These are phyloP conservation scores for Sugiyamaella smithiae DNA, from an alignment of 805 yeast genomes.

Conservation along the genomic window DNA sequence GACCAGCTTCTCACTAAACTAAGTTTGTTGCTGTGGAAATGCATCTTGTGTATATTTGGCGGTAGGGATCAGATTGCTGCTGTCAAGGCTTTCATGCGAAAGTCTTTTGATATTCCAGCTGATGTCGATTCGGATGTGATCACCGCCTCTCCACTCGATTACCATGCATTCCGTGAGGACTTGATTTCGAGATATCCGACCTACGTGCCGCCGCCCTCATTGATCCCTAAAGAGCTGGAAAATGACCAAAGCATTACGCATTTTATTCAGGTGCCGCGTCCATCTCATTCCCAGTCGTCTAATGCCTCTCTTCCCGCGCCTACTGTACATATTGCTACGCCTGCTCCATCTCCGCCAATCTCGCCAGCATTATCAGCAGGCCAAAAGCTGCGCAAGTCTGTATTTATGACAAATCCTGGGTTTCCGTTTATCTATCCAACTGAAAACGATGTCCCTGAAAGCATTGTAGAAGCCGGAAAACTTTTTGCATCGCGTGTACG, in stretches of 20 bases:
- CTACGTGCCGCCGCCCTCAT: constrained; percentile 50
- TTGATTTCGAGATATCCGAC: constrained; percentile 73
- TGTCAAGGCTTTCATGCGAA: constrained; percentile 47
- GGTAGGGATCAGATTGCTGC: constrained; percentile 39
- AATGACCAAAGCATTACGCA: constrained; percentile 56
- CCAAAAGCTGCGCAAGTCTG: constrained; percentile 32
- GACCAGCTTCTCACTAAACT: constrained; percentile 27
- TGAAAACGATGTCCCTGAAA: constrained; percentile 55
- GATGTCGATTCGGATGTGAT: constrained; percentile 30
- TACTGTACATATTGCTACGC: constrained; percentile 74
- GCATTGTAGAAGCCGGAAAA: constrained; percentile 75
- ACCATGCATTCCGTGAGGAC: constrained; percentile 74
- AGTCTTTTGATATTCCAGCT: constrained; percentile 39
- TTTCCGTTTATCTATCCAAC: constrained; percentile 67
- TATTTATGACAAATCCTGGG: constrained; percentile 62
- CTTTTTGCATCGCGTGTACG: constrained; percentile 60
- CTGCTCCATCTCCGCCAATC: constrained; percentile 78
- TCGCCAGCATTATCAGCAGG: constrained; percentile 43
- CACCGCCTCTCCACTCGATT: constrained; percentile 79
- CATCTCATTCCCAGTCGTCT: constrained; percentile 43
- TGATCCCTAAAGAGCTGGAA: constrained; percentile 46
- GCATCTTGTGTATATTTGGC: constrained; percentile 59
- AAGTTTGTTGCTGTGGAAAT: constrained; percentile 51
- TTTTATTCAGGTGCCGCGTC: constrained; percentile 56
- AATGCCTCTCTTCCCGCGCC: constrained; percentile 50